Conservation (phyloP, 202 grass and related monocot genomes). For the Schoenoplectus triqueter region DNA sequence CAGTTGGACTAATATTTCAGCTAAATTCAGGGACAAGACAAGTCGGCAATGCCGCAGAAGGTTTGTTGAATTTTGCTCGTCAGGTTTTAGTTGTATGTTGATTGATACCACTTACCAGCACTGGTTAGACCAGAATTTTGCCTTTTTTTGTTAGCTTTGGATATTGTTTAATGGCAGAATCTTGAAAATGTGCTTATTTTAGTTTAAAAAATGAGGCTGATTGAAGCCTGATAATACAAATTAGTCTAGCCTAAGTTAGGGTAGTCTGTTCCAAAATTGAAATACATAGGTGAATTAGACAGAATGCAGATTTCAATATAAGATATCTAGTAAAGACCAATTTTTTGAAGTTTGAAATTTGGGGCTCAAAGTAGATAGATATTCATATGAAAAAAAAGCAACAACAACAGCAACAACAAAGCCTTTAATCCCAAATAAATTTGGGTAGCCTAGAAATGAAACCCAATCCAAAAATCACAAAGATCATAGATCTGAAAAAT, state of each 20-base stretch:
- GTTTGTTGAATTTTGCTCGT: constrained; percentile 45
- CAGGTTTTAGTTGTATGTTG: not conserved
- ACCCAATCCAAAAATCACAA: too few species aligned
- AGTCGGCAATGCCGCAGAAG: constrained; percentile 92
- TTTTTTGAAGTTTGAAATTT: constrained; percentile 20
- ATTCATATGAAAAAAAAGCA: constrained; percentile 9
- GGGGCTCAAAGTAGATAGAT: not conserved
- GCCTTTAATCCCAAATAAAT: too few species aligned
- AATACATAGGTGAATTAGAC: not conserved
- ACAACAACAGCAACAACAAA: too few species aligned
- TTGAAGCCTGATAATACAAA: not conserved
- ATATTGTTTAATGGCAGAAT: not conserved
- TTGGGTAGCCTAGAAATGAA: too few species aligned
- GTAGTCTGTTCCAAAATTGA: not conserved
- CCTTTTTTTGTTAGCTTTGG: not conserved
- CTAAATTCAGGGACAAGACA: constrained; percentile 93
- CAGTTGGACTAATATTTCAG: constrained; percentile 81
- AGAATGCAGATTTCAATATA: constrained; percentile 10
- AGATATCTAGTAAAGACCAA: not conserved
- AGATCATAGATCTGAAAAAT: too few species aligned
- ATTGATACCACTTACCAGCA: constrained; percentile 2
- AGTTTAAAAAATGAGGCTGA: constrained; percentile 7
- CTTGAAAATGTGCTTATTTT: not conserved
- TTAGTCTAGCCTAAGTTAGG: constrained; percentile 6
- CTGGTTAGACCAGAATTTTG: not conserved